Evolutionary conservation across 768 basidiomycete genomes (phyloP).

Genomic region (Mycena latifolia): DNA sequence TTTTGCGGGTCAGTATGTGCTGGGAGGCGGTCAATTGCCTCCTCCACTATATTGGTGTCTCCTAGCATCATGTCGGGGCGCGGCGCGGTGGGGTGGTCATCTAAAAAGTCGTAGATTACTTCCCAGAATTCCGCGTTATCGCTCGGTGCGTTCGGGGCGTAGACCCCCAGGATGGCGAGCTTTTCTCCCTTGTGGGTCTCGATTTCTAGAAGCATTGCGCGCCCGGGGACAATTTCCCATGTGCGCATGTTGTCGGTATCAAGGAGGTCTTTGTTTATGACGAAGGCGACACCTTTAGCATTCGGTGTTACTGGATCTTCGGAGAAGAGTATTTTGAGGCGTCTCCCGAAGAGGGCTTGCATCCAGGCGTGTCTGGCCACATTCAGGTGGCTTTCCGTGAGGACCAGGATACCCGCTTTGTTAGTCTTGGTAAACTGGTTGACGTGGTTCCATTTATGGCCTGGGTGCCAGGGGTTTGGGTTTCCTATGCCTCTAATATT

Average conservation of each 20-base stretch:
- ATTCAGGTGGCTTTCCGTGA: constrained; percentile 50
- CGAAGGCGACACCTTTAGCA: background rate
- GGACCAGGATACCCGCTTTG: constrained; percentile 42
- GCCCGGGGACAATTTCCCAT: too few relatives aligned
- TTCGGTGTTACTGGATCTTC: constrained; percentile 31
- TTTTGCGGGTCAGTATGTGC: constrained; percentile 29
- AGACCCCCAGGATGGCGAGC: constrained; percentile 47
- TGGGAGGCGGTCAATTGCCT: constrained; percentile 51
- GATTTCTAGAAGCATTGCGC: too few relatives aligned
- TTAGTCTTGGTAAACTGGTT: constrained; percentile 37
- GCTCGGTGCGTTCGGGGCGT: constrained; percentile 47
- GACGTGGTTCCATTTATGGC: constrained; percentile 15
- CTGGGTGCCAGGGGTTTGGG: background rate
- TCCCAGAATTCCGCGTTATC: constrained; percentile 50
- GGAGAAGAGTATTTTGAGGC: constrained; percentile 37
- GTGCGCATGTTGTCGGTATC: too few relatives aligned
- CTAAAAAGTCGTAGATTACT: constrained; percentile 24
- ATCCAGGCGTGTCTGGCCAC: background rate
- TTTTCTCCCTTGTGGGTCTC: constrained; percentile 31
- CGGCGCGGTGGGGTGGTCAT: constrained; percentile 12
- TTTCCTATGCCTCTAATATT: constrained; percentile 17
- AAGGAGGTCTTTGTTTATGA: too few relatives aligned
- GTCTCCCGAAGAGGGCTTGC: background rate
- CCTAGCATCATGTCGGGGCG: constrained; percentile 52
- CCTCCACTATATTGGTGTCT: constrained; percentile 58